phyloP scores from a whole-genome alignment of 2,329 filamentous ascomycete species.

The Aspergillus bombycis region DNA sequence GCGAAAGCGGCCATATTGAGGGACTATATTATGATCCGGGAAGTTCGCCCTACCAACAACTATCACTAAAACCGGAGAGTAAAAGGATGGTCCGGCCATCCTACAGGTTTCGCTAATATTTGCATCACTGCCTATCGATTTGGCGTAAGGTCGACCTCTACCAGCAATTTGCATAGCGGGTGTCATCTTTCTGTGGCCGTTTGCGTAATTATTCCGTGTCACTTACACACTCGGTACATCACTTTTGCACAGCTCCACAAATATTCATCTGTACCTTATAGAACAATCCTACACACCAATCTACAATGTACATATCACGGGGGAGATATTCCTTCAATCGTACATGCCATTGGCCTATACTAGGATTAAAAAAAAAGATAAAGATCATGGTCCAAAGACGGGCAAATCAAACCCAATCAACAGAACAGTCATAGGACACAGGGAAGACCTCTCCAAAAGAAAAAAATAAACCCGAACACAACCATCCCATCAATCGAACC shows the following conservation, averaged over 20 bases:
- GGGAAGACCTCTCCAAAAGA: not conserved
- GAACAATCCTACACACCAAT: not conserved
- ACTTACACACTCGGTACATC: slow-evolving; percentile 13
- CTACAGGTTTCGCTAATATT: slow-evolving; percentile 44
- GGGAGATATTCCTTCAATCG: not conserved
- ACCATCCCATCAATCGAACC: not conserved
- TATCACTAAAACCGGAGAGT: slow-evolving; percentile 46
- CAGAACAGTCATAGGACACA: not conserved
- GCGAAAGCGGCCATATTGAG: slow-evolving; percentile 50
- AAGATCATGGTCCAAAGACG: slow-evolving; percentile 1
- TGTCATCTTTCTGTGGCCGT: slow-evolving; percentile 4
- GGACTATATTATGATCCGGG: slow-evolving; percentile 55
- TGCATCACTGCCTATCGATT: not conserved
- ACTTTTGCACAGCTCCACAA: not conserved
- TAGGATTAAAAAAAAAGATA: not conserved
- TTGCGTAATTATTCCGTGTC: slow-evolving; percentile 13
- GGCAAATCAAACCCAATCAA: not conserved
- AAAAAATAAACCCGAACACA: not conserved
- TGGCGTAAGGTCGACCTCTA: not conserved
- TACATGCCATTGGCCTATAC: slow-evolving; percentile 4
- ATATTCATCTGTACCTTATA: not conserved
- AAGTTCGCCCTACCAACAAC: slow-evolving; percentile 53
- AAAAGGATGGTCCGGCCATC: slow-evolving; percentile 46
- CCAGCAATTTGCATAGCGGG: slow-evolving; percentile 21
- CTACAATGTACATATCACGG: not conserved